A percentile compares a stretch with the other conserved stretches of the same genome.
Evolutionary conservation across 176 grass and related monocot species (phyloP).

Genomic region (Triticum monococcum): DNA sequence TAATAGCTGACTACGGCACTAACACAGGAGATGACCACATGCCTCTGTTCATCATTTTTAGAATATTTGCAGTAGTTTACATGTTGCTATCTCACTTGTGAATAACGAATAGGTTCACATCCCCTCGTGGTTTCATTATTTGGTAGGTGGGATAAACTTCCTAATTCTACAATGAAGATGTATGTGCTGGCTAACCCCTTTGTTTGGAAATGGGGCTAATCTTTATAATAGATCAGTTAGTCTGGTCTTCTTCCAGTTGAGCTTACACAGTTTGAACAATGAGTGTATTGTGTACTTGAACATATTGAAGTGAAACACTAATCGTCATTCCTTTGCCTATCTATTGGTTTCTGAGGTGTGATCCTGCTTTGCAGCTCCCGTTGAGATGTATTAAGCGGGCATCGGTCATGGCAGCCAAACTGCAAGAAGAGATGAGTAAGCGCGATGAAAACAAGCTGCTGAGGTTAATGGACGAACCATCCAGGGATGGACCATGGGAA

Average conservation of each 20-base stretch:
- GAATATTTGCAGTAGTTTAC: not conserved
- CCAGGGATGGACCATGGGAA: not conserved
- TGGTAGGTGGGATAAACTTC: not conserved
- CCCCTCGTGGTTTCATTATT: not conserved
- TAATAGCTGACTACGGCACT: not conserved
- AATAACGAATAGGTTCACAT: not conserved
- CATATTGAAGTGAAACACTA: not conserved
- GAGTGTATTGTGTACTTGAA: not conserved
- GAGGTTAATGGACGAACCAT: not conserved
- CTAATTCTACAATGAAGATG: not conserved
- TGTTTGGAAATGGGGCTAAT: not conserved
- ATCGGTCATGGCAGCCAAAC: constrained; percentile 67
- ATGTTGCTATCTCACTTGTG: not conserved
- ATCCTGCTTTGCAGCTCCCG: constrained; percentile 66
- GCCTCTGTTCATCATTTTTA: not conserved
- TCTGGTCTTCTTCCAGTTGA: not conserved
- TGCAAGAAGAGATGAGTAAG: constrained; percentile 60
- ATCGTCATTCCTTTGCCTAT: not conserved
- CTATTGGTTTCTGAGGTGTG: not conserved
- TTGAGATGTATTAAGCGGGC: constrained; percentile 67
- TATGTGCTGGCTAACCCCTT: not conserved
- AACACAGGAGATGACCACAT: not conserved
- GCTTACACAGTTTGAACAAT: not conserved
- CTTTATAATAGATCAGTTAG: not conserved
- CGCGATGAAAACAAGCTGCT: constrained; percentile 28